These are phyloP conservation scores for Kentomonas sorsogonicus DNA, from an alignment of 208 protist species.

Conservation along the genomic window DNA sequence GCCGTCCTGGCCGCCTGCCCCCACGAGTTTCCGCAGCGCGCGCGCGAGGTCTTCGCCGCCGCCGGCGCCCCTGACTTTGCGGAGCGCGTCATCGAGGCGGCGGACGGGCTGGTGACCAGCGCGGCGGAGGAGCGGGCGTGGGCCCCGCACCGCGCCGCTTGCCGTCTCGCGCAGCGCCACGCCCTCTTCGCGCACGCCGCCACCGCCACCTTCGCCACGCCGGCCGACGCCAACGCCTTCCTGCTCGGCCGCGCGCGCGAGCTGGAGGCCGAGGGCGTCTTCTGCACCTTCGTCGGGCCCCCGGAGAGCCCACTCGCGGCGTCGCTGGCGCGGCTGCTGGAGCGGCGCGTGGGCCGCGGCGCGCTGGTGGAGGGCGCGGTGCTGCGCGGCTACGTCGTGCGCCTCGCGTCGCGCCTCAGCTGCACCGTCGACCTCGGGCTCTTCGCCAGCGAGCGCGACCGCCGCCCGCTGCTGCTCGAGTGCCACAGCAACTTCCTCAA, in stretches of 20 bases:
- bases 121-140: constrained; percentile 27
- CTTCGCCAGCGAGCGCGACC: constrained; percentile 17
- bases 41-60: constrained; percentile 13
- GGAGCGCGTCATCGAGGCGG: background rate
- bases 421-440: constrained; percentile 71
- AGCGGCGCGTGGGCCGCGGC: constrained; percentile 9
- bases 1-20: constrained; percentile 42
- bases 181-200: constrained; percentile 42
- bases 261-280: constrained; percentile 33
- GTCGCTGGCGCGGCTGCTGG: constrained; percentile 18
- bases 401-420: constrained; percentile 25
- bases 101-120: constrained; percentile 12
- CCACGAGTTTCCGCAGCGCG: constrained; percentile 18
- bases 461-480: constrained; percentile 25
- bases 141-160: constrained; percentile 16
- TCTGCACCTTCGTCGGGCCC: constrained; percentile 31
- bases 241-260: constrained; percentile 37
- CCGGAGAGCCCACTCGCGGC: constrained; percentile 11
- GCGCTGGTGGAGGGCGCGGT: constrained; percentile 27
- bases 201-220: constrained; percentile 32
- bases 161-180: constrained; percentile 21
- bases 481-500: constrained; percentile 73
- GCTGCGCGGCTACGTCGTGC: constrained; percentile 63
- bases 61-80: background rate
- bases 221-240: constrained; percentile 47